Conservation (phyloP, 305 asterid genomes). For the Fraxinus velutina region DNA sequence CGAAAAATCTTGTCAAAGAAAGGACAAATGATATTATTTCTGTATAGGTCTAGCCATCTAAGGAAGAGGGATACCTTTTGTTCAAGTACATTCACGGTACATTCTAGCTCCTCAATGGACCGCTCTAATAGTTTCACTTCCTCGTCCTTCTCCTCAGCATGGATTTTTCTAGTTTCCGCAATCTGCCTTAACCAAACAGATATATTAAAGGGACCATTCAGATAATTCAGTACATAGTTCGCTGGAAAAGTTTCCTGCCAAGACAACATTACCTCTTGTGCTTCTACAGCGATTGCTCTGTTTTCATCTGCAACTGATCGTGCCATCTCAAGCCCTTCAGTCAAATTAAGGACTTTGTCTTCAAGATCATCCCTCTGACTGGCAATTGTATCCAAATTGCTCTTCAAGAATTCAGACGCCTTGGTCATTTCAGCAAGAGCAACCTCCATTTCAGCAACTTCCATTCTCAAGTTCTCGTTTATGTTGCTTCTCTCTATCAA, state of each 20-base stretch:
- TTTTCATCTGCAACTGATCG: conserved; percentile 67
- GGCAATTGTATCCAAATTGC: conserved; percentile 49
- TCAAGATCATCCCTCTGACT: conserved; percentile 58
- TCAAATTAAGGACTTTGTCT: conserved; percentile 36
- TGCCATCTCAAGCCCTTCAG: conserved; percentile 59
- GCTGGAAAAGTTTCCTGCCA: conserved; percentile 2
- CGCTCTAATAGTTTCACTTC: conserved; percentile 86
- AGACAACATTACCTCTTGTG: conserved; percentile 65
- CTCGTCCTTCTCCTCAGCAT: conserved; percentile 76
- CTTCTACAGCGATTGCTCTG: conserved; percentile 61
- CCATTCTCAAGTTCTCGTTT: conserved; percentile 56
- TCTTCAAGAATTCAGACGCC: conserved; percentile 52
- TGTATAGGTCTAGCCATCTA: background rate
- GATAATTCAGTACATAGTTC: conserved; percentile 10
- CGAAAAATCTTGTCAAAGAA: conserved; percentile 29
- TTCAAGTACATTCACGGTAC: conserved; percentile 85
- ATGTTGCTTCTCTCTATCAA: conserved; percentile 43
- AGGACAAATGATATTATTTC: background rate
- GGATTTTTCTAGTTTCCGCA: conserved; percentile 49
- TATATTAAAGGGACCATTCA: conserved; percentile 17
- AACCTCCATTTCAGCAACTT: conserved; percentile 55
- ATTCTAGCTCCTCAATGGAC: conserved; percentile 85
- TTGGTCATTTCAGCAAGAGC: conserved; percentile 56
- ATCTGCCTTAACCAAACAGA: conserved; percentile 37
- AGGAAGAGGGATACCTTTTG: conserved; percentile 57